These are phyloP conservation scores for Erysimum cheiri DNA, from an alignment of 441 rosid genomes.

Conservation along the genomic window DNA sequence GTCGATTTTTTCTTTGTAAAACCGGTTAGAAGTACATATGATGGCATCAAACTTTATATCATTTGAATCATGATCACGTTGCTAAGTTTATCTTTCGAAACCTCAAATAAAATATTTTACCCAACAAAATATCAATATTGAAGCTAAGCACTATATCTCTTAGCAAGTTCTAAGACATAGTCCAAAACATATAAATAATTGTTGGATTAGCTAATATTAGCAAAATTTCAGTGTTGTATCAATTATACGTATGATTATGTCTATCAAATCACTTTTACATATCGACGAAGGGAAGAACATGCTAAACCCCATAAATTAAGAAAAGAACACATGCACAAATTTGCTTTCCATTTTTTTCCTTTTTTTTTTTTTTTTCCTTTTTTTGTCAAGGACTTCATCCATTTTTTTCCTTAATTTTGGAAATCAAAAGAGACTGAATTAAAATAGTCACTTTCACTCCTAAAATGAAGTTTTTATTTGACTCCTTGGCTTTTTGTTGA, in stretches of 20 bases:
- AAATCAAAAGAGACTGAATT: conserved; percentile 3
- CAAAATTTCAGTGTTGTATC: neutral
- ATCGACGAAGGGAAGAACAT: neutral
- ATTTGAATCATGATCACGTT: neutral
- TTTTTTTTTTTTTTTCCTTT: no score
- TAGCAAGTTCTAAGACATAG: neutral
- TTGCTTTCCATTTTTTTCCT: conserved; percentile 1
- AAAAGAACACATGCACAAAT: conserved; percentile 11
- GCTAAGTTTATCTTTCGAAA: neutral
- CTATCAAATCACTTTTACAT: neutral
- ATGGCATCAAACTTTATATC: neutral
- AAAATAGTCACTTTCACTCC: conserved; percentile 24
- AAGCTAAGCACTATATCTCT: neutral
- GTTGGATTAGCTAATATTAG: neutral
- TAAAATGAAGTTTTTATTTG: conserved; percentile 16
- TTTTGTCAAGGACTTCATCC: no score
- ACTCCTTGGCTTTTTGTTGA: conserved; percentile 16
- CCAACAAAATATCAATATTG: neutral
- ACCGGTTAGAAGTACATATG: neutral
- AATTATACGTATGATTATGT: neutral
- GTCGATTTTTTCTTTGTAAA: neutral
- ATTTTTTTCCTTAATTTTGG: neutral
- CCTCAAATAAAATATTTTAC: neutral
- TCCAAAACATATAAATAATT: conserved; percentile 8
- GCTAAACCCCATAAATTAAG: neutral